Base-by-base conservation (phyloP, 495 filamentous ascomycete species). In the Aspergillus kassunensis region DNA sequence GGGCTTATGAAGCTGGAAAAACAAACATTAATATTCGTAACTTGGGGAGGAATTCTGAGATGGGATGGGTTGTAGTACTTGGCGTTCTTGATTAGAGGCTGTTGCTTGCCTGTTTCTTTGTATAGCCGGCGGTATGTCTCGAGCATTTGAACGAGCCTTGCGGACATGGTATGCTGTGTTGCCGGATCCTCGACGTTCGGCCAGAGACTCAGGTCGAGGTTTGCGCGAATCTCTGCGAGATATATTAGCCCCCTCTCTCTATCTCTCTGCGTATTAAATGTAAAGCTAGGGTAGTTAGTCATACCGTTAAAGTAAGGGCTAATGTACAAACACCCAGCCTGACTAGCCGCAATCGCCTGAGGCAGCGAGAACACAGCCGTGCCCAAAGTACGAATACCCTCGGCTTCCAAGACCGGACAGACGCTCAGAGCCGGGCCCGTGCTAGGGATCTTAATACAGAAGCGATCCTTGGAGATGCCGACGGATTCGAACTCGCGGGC, bases 371-470 rank as follows among this genome's bases (percentile, higher is more conserved):
- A 84, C 7, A 84, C 53, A 2, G 78, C 76, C 0, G 82, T 84
- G 3, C 77, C 80, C 4, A 85, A 60, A 0, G 82, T 82, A 11
- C 66, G 57, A 45, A 81, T 78, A 0, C 75, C 76, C 41, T 68
- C 53, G 8, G 56, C 59, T 48, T 77, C 65, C 15, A 86, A 63
- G 23, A 67, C 67, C 8, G 68, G 67, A 58, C 79, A 83, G 15
- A 77, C 80, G 52, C 72, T 74, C 12, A 84, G 56, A 5, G 79
- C 83, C 45, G 81, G 77, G 63, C 79, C 81, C 1, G 80, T 84
- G 13, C 71, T 63, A 2, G 80, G 78, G 41, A 85, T 75, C 55
- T 85, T 85, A 62, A 84, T 78, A 44, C 76, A 81, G 39, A 84
- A 65, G 46, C 79, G 70, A 36, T 73, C 72, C 42, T 67, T 63